Evolutionary conservation across 2,329 filamentous ascomycete species (phyloP).

Genomic region (Ceratocystis harringtonii): DNA sequence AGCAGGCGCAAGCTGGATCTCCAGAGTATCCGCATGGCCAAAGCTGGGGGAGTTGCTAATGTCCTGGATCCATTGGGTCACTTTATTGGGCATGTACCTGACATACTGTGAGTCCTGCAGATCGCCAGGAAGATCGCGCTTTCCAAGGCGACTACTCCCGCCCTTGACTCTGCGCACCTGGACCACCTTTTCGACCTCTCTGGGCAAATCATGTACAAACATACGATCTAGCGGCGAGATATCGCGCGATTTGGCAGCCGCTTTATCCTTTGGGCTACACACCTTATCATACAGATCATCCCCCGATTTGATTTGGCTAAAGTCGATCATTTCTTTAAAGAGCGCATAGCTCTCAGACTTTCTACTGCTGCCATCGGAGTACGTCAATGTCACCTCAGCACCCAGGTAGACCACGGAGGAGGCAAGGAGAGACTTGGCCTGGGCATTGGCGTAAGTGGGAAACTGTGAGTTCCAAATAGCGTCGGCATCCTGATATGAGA

Average conservation of each 20-base stretch:
- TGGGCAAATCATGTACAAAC: constrained; percentile 23
- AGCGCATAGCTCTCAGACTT: constrained; percentile 23
- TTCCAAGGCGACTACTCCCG: constrained; percentile 7
- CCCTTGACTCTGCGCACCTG: constrained; percentile 1
- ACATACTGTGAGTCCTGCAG: background rate
- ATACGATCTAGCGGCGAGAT: constrained; percentile 5
- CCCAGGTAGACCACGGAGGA: constrained; percentile 23
- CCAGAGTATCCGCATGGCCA: background rate
- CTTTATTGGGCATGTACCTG: constrained; percentile 1
- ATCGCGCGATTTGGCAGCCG: constrained; percentile 20
- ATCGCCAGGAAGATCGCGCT: constrained; percentile 2
- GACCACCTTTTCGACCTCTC: constrained; percentile 10
- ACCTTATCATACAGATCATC: constrained; percentile 26
- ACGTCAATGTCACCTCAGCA: constrained; percentile 25
- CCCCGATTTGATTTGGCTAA: constrained; percentile 23
- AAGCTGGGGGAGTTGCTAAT: background rate
- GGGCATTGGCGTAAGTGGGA: constrained; percentile 20
- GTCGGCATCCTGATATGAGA: constrained; percentile 21
- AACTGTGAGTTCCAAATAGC: constrained; percentile 29
- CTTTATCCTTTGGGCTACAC: constrained; percentile 21
- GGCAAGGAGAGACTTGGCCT: constrained; percentile 21
- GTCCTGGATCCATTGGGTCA: constrained; percentile 3
- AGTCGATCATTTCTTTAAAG: constrained; percentile 21
- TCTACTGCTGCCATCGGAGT: constrained; percentile 25
- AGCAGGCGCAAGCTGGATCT: background rate